A percentile compares a stretch with the other conserved stretches of the same genome.
These are phyloP conservation scores for Dispira simplex DNA, from an alignment of 192 early-diverging fungal genomes.

Conservation along the genomic window DNA sequence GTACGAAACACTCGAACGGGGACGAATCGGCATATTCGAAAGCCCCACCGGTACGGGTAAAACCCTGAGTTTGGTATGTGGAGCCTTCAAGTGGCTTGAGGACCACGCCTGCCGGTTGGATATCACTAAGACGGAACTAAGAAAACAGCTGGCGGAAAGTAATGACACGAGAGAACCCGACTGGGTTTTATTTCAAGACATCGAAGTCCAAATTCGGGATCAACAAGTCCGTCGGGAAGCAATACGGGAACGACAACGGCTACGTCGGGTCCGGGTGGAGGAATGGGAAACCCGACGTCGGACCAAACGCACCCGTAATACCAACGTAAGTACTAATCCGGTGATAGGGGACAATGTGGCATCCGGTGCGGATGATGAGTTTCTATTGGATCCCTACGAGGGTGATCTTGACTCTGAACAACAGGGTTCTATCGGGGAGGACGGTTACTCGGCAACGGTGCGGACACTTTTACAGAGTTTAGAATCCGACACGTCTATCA, in stretches of 20 bases:
- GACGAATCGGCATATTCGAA: conserved; percentile 72
- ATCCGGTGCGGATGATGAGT: conserved; percentile 24
- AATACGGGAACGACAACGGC: conserved; percentile 14
- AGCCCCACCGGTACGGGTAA: conserved; percentile 91
- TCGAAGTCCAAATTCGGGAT: conserved; percentile 10
- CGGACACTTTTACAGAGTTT: conserved; percentile 33
- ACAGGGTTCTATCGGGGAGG: conserved; percentile 1
- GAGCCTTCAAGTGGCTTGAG: conserved; percentile 64
- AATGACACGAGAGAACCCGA: conserved; percentile 20
- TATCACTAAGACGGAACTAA: not conserved
- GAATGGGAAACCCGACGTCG: not conserved
- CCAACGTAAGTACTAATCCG: not conserved
- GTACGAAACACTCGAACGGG: conserved; percentile 47
- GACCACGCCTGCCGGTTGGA: conserved; percentile 27
- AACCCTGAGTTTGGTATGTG: conserved; percentile 76
- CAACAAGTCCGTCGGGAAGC: conserved; percentile 8
- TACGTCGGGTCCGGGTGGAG: conserved; percentile 18
- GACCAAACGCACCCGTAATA: not conserved
- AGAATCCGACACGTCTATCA: conserved; percentile 9
- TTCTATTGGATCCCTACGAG: conserved; percentile 43
- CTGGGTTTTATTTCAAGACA: conserved; percentile 24
- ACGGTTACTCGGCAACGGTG: conserved; percentile 34
- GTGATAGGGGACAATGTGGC: not conserved
- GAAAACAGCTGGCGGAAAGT: conserved; percentile 12
- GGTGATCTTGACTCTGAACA: conserved; percentile 33